Conservation (phyloP, 441 rosid species). For the Gossypium davidsonii region DNA sequence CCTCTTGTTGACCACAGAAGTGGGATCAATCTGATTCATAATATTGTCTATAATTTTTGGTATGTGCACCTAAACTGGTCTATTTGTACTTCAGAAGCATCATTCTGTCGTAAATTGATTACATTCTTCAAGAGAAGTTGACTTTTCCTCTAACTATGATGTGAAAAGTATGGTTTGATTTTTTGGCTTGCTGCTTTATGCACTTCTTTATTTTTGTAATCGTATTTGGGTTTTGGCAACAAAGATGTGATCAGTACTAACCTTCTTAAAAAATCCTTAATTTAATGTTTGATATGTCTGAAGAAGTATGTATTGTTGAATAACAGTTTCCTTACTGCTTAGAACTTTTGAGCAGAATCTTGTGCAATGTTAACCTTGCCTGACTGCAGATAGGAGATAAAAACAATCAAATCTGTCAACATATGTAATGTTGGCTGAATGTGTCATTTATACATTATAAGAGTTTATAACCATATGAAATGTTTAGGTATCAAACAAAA, state of each 20-base stretch:
- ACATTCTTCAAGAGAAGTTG: constrained; percentile 1
- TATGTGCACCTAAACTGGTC: constrained; percentile 28
- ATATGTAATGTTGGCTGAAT: not conserved
- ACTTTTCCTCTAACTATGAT: constrained; percentile 22
- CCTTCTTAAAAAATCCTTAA: not conserved
- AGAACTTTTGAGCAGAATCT: not conserved
- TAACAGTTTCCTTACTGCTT: not conserved
- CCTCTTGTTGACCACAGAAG: constrained; percentile 81
- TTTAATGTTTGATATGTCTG: constrained; percentile 1
- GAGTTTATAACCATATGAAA: not conserved
- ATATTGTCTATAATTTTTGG: constrained; percentile 83
- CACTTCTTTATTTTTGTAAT: not conserved
- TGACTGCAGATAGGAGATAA: not conserved
- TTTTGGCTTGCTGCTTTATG: not conserved
- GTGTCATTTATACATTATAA: not conserved
- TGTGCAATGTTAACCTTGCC: not conserved
- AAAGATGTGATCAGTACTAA: not conserved
- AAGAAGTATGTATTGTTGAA: not conserved
- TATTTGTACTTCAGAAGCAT: constrained; percentile 4
- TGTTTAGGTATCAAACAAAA: not conserved
- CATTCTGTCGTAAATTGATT: not conserved
- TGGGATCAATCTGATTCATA: constrained; percentile 76
- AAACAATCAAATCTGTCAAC: not conserved
- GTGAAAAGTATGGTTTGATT: not conserved
- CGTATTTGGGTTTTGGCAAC: not conserved